phyloP scores from a whole-genome alignment of 2,329 filamentous ascomycete species.

The Xylaria sp. region DNA sequence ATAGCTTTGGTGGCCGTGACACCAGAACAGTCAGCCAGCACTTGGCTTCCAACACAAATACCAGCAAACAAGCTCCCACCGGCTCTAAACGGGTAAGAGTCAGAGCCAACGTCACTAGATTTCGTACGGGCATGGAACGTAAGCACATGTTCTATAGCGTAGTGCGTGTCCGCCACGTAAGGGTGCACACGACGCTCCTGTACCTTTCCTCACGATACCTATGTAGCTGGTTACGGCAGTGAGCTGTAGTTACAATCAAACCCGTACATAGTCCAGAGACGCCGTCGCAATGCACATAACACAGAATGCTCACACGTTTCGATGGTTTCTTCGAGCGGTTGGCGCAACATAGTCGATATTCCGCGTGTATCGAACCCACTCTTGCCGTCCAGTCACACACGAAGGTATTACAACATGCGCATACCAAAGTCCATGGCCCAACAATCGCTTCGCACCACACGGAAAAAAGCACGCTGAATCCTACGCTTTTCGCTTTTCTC shows the following conservation, averaged over 20 bases:
- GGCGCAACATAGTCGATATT: slow-evolving; percentile 1
- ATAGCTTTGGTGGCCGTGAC: too few species aligned
- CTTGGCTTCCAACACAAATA: too few species aligned
- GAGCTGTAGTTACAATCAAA: not conserved
- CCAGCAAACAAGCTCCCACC: not conserved
- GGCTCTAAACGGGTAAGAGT: not conserved
- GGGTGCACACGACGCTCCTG: not conserved
- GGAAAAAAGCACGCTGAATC: slow-evolving; percentile 3
- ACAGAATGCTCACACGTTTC: not conserved
- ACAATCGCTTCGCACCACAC: slow-evolving; percentile 6
- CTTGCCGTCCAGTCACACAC: slow-evolving; percentile 12
- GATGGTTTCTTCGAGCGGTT: not conserved
- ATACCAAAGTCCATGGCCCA: slow-evolving; percentile 6
- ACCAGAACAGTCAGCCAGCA: too few species aligned
- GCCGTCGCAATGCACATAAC: slow-evolving; percentile 1
- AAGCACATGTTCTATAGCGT: not conserved
- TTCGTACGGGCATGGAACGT: not conserved
- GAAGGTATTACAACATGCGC: slow-evolving; percentile 15
- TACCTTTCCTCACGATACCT: not conserved
- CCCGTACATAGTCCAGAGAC: not conserved
- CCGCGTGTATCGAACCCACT: not conserved
- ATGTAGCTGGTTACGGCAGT: not conserved
- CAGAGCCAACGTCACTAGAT: not conserved
- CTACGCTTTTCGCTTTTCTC: slow-evolving; percentile 16
- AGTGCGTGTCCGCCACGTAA: not conserved